phyloP scores from a whole-genome alignment of 345 rosid species.

The Sisymbrium altissimum region DNA sequence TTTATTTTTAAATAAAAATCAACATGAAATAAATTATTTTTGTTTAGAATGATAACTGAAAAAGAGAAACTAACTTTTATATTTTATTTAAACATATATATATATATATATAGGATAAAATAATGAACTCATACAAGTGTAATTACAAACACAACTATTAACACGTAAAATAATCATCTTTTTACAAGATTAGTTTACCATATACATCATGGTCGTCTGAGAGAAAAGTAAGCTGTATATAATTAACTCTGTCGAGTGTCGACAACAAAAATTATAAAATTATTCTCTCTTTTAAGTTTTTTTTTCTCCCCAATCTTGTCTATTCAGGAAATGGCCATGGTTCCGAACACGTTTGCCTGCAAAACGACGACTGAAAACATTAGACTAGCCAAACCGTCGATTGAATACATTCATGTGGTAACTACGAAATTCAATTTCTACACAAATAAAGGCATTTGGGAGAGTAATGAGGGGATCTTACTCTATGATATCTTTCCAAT shows the following conservation, averaged over 20 bases:
- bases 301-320: neutral
- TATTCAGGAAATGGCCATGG: constrained; percentile 44
- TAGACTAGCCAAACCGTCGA: neutral
- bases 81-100: neutral
- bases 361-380: neutral
- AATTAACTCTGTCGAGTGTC: neutral
- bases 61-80: neutral
- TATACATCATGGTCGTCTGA: neutral
- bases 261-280: constrained; percentile 5
- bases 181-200: constrained; percentile 5
- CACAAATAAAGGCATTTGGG: too few relatives aligned
- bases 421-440: neutral
- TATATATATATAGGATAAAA: neutral
- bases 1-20: neutral
- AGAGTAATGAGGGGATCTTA: constrained; percentile 25
- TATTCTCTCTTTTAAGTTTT: neutral
- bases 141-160: neutral
- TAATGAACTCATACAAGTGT: neutral
- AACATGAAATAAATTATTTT: neutral
- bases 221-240: neutral
- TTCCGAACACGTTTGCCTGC: constrained; percentile 54
- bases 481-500: constrained; percentile 63
- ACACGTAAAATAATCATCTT: neutral
- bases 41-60: neutral
- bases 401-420: neutral